Evolutionary conservation across 345 rosid species (phyloP).

Genomic region (Leavenworthia alabamica): DNA sequence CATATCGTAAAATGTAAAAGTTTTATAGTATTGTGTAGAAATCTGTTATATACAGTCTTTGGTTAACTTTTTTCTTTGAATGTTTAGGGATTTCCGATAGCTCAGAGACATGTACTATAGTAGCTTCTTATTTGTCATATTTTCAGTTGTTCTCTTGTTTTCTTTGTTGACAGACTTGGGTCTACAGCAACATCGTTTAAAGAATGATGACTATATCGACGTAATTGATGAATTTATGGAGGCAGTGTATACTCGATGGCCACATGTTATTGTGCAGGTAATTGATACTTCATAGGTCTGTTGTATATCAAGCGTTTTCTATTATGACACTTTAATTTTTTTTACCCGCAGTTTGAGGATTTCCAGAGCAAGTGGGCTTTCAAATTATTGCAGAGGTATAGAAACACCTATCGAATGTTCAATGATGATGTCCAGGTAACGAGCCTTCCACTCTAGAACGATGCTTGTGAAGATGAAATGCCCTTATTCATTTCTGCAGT

Average conservation of each 20-base stretch:
- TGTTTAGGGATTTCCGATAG: background rate
- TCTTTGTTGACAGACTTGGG: constrained; percentile 69
- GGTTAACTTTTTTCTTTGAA: background rate
- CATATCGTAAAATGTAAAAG: background rate
- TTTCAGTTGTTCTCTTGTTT: constrained; percentile 1
- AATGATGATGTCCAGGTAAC: constrained; percentile 98
- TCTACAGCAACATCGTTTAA: constrained; percentile 82
- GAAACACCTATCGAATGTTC: constrained; percentile 80
- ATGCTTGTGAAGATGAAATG: constrained; percentile 1
- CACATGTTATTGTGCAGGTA: constrained; percentile 95
- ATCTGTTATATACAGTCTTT: background rate
- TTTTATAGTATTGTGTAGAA: background rate
- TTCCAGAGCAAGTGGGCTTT: constrained; percentile 99
- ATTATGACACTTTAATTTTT: background rate
- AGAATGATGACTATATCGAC: constrained; percentile 64
- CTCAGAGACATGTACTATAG: background rate
- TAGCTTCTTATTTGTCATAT: constrained; percentile 3
- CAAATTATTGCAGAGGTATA: constrained; percentile 86
- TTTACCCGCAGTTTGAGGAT: constrained; percentile 76
- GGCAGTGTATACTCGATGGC: constrained; percentile 98
- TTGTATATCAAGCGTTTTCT: background rate
- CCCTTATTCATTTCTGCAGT: background rate
- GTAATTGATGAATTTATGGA: constrained; percentile 96
- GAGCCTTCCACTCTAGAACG: constrained; percentile 5
- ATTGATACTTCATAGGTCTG: constrained; percentile 10